A percentile compares a stretch with the other conserved stretches of the same genome.
These are phyloP conservation scores for Chlorella sp. DNA, from an alignment of 139 green algal genomes.

Conservation along the genomic window DNA sequence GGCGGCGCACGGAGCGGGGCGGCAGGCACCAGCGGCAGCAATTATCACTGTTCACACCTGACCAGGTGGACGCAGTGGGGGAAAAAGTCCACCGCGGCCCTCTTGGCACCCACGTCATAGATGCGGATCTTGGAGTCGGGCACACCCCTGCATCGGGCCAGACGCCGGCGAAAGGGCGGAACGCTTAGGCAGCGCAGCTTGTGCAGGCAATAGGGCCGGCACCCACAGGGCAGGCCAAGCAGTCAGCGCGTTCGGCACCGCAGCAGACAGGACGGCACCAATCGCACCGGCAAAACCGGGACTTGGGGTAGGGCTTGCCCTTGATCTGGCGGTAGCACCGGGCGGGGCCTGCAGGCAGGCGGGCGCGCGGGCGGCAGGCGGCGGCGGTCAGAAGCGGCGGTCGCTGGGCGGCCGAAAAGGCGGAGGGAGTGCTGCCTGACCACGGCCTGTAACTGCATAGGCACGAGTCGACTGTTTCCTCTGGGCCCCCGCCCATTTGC, in stretches of 20 bases:
- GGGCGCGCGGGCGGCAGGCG: not conserved
- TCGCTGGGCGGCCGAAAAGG: not conserved
- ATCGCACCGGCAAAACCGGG: slow-evolving; percentile 86
- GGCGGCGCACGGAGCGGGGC: no score
- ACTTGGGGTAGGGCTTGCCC: slow-evolving; percentile 99
- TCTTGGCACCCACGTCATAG: slow-evolving; percentile 98
- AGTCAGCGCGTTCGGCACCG: not conserved
- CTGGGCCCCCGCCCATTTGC: not conserved
- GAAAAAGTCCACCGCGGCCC: slow-evolving; percentile 92
- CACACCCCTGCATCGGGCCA: slow-evolving; percentile 77
- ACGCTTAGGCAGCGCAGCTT: not conserved
- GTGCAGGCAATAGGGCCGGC: not conserved
- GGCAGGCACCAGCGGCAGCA: not conserved
- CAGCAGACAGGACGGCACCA: not conserved
- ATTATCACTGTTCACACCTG: slow-evolving; percentile 62
- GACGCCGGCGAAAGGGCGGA: not conserved
- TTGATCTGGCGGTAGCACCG: slow-evolving; percentile 98
- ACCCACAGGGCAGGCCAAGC: not conserved
- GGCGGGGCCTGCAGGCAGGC: slow-evolving; percentile 79
- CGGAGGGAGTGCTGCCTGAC: not conserved
- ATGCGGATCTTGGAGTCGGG: slow-evolving; percentile 99
- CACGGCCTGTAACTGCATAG: not conserved
- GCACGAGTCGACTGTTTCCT: not conserved
- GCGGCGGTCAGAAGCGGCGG: not conserved
- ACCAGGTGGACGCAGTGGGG: slow-evolving; percentile 96